These are phyloP conservation scores for Penicillium brevicompactum DNA, from an alignment of 2,329 filamentous ascomycete genomes.

Conservation along the genomic window DNA sequence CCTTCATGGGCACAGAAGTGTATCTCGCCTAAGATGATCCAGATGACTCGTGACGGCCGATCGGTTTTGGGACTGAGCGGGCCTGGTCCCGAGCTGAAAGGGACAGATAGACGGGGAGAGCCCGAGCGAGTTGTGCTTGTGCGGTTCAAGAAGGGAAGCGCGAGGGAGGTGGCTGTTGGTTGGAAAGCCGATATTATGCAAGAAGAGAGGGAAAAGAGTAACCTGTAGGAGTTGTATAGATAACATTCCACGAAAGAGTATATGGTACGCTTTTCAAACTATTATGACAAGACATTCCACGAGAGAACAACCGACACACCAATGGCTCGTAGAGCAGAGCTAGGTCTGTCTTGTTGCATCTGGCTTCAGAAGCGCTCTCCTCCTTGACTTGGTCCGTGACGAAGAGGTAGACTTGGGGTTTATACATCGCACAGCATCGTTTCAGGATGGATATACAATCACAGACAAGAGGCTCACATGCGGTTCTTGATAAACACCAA, in stretches of 20 bases:
- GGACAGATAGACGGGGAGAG: slow-evolving; percentile 51
- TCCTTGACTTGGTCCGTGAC: too few relatives aligned
- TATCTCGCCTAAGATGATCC: slow-evolving; percentile 48
- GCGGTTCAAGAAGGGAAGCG: slow-evolving; percentile 59
- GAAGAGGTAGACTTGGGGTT: too few relatives aligned
- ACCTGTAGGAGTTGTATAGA: slow-evolving; percentile 28
- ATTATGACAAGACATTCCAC: too few relatives aligned
- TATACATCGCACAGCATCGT: too few relatives aligned
- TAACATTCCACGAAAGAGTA: neutral
- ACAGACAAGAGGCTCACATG: too few relatives aligned
- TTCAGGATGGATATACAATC: too few relatives aligned
- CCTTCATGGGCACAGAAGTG: slow-evolving; percentile 52
- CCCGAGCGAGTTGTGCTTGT: slow-evolving; percentile 59
- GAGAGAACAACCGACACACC: too few relatives aligned
- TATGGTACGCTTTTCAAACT: too few relatives aligned
- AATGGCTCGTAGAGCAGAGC: too few relatives aligned
- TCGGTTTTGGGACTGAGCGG: slow-evolving; percentile 56
- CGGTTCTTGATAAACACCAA: too few relatives aligned
- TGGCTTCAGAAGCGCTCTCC: too few relatives aligned
- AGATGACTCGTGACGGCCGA: slow-evolving; percentile 48
- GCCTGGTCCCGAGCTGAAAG: slow-evolving; percentile 59
- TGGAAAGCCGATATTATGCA: slow-evolving; percentile 52
- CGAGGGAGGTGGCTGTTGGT: slow-evolving; percentile 57
- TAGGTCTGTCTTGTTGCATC: too few relatives aligned
- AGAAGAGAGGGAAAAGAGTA: slow-evolving; percentile 33